Conservation (phyloP, 75 land plant species). For the Pinus tabuliformis region DNA sequence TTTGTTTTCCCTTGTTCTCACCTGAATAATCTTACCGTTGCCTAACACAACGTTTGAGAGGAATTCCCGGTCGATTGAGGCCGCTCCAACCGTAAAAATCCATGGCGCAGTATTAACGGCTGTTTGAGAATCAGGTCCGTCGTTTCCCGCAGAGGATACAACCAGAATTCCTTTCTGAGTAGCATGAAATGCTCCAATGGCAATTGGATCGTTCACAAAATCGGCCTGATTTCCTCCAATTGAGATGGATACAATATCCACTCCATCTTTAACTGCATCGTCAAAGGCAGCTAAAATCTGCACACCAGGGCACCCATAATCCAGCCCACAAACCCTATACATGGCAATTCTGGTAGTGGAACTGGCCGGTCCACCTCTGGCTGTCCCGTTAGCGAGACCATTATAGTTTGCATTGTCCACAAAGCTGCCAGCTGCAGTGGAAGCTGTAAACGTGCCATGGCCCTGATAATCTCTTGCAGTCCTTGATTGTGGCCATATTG, state of each 20-base stretch:
- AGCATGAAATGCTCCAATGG: constrained; percentile 35
- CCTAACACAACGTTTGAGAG: background rate
- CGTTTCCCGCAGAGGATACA: constrained; percentile 30
- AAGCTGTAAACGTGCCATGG: constrained; percentile 79
- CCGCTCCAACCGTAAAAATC: constrained; percentile 39
- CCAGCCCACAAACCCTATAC: constrained; percentile 36
- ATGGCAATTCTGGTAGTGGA: constrained; percentile 6
- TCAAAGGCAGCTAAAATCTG: constrained; percentile 63
- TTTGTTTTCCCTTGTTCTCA: too few species aligned
- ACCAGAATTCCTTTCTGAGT: constrained; percentile 19
- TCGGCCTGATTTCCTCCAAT: constrained; percentile 45
- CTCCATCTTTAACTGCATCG: constrained; percentile 58
- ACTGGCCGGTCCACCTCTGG: constrained; percentile 58
- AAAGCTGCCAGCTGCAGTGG: constrained; percentile 56
- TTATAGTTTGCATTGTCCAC: constrained; percentile 50
- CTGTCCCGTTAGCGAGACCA: constrained; percentile 61
- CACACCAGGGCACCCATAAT: constrained; percentile 26
- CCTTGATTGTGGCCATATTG: background rate
- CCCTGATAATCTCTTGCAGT: constrained; percentile 65
- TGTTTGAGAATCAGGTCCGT: constrained; percentile 28
- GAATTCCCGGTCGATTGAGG: constrained; percentile 35
- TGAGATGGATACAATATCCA: constrained; percentile 58
- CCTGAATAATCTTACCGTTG: too few species aligned
- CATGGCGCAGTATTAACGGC: constrained; percentile 32
- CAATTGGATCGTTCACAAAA: constrained; percentile 26